phyloP scores from a whole-genome alignment of 2,329 filamentous ascomycete genomes.

The Graphilbum fragrans region DNA sequence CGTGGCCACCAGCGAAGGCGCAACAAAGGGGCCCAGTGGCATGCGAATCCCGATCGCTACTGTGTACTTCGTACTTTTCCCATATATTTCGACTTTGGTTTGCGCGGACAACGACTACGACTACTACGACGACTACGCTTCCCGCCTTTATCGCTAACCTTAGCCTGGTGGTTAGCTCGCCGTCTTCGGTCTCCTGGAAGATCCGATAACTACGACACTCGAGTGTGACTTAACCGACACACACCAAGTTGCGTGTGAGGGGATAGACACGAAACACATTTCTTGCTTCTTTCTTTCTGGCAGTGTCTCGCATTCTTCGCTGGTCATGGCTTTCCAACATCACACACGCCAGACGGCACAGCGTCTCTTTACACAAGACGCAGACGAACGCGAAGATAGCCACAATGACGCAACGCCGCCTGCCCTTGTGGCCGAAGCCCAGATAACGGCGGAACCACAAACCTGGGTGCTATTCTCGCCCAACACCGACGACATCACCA shows the following conservation, averaged over 20 bases:
- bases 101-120: too few species aligned
- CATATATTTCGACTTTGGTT: too few species aligned
- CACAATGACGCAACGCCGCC: not conserved
- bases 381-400: constrained; percentile 3
- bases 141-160: too few species aligned
- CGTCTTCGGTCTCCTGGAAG: constrained; percentile 2
- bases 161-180: not conserved
- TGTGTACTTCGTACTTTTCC: too few species aligned
- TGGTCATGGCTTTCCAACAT: constrained; percentile 14
- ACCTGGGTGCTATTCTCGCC: constrained; percentile 97
- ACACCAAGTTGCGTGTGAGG: too few species aligned
- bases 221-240: too few species aligned
- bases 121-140: too few species aligned
- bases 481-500: constrained; percentile 44
- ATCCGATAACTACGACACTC: constrained; percentile 1
- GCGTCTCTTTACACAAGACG: constrained; percentile 26
- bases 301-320: not conserved
- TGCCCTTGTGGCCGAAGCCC: not conserved
- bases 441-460: constrained; percentile 56
- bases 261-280: too few species aligned
- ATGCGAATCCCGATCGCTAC: too few species aligned
- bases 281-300: not conserved
- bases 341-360: constrained; percentile 31
- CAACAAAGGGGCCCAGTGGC: too few species aligned
- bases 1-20: too few species aligned